A percentile compares a stretch with the other conserved stretches of the same genome.
Conservation (phyloP, 1,139 yeast species). For the Taphrina betulina region DNA sequence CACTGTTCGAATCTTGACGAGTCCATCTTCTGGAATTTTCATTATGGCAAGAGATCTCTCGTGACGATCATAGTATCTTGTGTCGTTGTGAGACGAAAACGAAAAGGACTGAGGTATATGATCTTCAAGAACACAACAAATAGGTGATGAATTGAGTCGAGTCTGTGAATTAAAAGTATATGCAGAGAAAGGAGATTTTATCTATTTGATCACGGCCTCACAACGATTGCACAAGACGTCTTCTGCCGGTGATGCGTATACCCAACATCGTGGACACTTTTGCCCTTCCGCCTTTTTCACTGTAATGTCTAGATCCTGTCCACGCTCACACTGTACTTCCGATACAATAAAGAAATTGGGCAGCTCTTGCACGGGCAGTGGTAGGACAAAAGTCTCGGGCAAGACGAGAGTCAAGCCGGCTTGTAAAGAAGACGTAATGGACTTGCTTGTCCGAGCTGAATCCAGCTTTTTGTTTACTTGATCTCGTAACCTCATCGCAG, state of each 20-base stretch:
- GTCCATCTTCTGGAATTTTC: no score
- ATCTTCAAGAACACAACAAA: no score
- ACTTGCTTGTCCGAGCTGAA: constrained; percentile 51
- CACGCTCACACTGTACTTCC: constrained; percentile 48
- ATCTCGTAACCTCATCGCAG: constrained; percentile 39
- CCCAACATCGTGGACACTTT: constrained; percentile 97
- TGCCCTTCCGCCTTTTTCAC: constrained; percentile 42
- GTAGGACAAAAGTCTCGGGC: background rate
- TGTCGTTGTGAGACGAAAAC: no score
- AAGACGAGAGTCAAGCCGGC: constrained; percentile 47
- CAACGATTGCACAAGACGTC: constrained; percentile 69
- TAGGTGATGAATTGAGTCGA: no score
- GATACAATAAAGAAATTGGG: constrained; percentile 71
- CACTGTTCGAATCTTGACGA: no score
- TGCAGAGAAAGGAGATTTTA: background rate
- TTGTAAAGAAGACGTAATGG: constrained; percentile 65
- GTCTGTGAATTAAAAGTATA: no score
- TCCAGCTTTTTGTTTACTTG: constrained; percentile 54
- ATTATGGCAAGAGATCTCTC: no score
- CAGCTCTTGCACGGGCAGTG: constrained; percentile 35
- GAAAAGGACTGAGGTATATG: no score
- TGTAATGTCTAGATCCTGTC: constrained; percentile 37
- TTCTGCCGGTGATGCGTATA: constrained; percentile 56
- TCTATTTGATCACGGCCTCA: constrained; percentile 46
- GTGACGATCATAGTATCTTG: no score